These are phyloP conservation scores for Saccharomycopsis fibuligera DNA, from an alignment of 805 yeast species.

Conservation along the genomic window DNA sequence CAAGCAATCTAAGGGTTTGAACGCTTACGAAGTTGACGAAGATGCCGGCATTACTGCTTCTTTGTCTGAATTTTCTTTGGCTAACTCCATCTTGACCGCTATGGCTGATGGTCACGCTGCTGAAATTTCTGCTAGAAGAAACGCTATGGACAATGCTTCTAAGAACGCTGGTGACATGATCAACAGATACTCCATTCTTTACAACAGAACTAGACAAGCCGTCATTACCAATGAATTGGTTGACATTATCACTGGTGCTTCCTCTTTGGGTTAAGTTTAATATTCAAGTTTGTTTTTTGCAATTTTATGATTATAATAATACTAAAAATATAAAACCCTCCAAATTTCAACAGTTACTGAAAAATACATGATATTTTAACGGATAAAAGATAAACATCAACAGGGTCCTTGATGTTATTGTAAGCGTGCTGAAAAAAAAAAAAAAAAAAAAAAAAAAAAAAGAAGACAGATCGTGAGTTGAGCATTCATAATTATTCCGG, in stretches of 20 bases:
- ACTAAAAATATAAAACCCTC: no score
- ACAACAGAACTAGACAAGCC: slow-evolving; percentile 99
- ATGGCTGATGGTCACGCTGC: slow-evolving; percentile 98
- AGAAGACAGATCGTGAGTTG: no score
- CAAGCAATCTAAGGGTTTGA: slow-evolving; percentile 77
- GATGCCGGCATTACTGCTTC: slow-evolving; percentile 63
- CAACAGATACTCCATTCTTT: slow-evolving; percentile 88
- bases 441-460: no score
- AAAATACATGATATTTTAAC: no score
- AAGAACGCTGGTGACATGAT: slow-evolving; percentile 99
- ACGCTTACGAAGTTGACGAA: slow-evolving; percentile 74
- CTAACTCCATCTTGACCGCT: slow-evolving; percentile 84
- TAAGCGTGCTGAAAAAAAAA: no score
- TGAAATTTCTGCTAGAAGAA: slow-evolving; percentile 97
- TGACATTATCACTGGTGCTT: slow-evolving; percentile 99
- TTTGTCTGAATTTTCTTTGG: slow-evolving; percentile 78
- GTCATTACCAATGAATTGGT: slow-evolving; percentile 99
- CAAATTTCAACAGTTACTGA: no score
- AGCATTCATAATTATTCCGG: no score
- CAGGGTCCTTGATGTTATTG: no score
- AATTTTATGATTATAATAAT: no score
- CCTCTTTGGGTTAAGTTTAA: slow-evolving; percentile 83
- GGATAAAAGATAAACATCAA: no score
- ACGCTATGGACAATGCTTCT: slow-evolving; percentile 99
- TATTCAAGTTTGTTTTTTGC: no score